Base-by-base conservation (phyloP, 2,329 filamentous ascomycete species). In the Seiridium cupressi region DNA sequence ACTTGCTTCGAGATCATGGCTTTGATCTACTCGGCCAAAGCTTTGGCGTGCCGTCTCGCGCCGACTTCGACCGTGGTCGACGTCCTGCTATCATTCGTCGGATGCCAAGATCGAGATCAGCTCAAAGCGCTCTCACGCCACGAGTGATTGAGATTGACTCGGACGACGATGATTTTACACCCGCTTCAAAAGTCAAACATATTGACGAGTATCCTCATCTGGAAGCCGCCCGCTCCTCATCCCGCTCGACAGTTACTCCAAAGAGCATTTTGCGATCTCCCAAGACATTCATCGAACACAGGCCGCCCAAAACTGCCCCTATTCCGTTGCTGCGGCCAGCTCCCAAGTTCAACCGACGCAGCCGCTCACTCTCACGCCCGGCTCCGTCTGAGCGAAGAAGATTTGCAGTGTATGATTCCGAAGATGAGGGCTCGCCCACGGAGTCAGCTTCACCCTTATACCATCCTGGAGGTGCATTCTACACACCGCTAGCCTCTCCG, bases 11-110 rank as follows among this genome's bases (percentile, higher is more conserved):
- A 61, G 64, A 69, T 46, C 61, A 59, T 32, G 70, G 66, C 8
- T 70, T 71, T 34, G 69, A 69, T 55, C 51, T 69, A 6, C 58
- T 71, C 2, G 66, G 65, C 49, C 64, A 71, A 36, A 63, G 54
- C 54, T 61, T 72, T 10, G 68, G 68, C 10, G 56, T 70, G 35
- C 63, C 66, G 13, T 71, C 68, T 48, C 67, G 66, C 31, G 57
- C 44, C 9, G 65, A 69, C 13, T 63, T 64, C 35, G 66, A 70
- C 51, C 61, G 57, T 11, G 56, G 57, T 31, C n/a, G 32, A 10
- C 60, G 44, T 38, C 13, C 18, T 18, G 40, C 18, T 18, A 59
- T 8, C 38, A 38, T 44, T n/a, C 8, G 10, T 8, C 34, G 4
- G 9, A 36, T 32, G 8, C n/a, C 35, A 9, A 42, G 55, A 18